Conservation (phyloP, 768 basidiomycete species). For the Scleroderma bovista region DNA sequence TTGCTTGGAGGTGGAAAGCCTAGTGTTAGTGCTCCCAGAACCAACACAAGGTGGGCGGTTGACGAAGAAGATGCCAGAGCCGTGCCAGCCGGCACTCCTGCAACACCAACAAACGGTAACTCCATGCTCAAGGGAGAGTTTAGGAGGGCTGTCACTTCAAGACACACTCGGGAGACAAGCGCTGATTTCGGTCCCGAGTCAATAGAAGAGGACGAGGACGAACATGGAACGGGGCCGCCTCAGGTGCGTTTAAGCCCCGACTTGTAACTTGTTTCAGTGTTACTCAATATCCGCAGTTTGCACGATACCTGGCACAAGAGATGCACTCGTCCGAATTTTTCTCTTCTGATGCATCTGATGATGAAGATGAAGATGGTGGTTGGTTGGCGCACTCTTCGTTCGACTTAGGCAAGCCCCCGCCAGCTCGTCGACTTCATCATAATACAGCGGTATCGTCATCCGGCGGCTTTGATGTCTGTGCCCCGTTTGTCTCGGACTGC, state of each 20-base stretch:
- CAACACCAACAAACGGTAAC: constrained; percentile 7
- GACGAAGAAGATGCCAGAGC: constrained; percentile 52
- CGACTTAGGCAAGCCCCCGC: constrained; percentile 45
- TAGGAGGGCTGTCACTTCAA: constrained; percentile 39
- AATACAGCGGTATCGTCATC: constrained; percentile 42
- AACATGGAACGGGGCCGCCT: constrained; percentile 39
- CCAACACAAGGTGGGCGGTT: constrained; percentile 55
- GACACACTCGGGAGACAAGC: constrained; percentile 43
- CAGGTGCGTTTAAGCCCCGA: constrained; percentile 31
- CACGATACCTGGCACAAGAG: constrained; percentile 71
- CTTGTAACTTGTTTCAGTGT: constrained; percentile 5
- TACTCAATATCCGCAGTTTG: constrained; percentile 49
- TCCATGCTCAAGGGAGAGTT: constrained; percentile 51
- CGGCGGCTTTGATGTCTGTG: constrained; percentile 51
- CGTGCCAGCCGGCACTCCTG: constrained; percentile 12
- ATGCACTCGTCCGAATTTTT: constrained; percentile 59
- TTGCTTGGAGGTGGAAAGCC: constrained; percentile 87
- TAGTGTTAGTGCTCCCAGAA: constrained; percentile 34
- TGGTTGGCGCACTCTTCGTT: constrained; percentile 82
- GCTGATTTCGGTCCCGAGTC: constrained; percentile 61
- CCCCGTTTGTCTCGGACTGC: neutral
- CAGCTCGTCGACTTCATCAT: constrained; percentile 40
- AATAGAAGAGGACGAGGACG: constrained; percentile 41
- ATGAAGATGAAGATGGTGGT: constrained; percentile 62
- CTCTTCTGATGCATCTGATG: constrained; percentile 38